Percentiles rank a stretch among this genome's conserved stretches.
phyloP scores from a whole-genome alignment of 441 rosid species.

The Pelargonium cotyledonis region DNA sequence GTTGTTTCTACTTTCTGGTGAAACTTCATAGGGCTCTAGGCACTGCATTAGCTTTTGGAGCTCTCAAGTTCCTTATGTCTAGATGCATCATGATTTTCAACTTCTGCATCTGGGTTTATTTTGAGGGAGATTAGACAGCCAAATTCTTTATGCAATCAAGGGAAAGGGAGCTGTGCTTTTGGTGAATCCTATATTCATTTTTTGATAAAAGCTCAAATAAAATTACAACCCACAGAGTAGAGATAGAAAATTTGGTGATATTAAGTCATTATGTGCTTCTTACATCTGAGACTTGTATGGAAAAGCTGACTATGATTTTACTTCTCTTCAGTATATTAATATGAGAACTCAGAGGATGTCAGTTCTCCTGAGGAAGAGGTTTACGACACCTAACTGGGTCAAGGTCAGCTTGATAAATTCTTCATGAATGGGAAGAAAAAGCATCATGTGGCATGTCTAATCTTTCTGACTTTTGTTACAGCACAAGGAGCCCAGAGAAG shows the following conservation, averaged over 20 bases:
- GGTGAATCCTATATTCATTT: not conserved
- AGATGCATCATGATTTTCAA: not conserved
- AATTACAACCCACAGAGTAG: not conserved
- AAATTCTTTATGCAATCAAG: no score
- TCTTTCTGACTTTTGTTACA: constrained; percentile 32
- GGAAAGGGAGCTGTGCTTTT: not conserved
- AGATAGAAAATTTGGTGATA: not conserved
- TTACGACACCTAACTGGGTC: constrained; percentile 92
- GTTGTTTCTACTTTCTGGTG: not conserved
- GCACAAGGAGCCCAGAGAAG: constrained; percentile 99
- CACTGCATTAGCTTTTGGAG: not conserved
- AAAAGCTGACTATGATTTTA: constrained; percentile 14
- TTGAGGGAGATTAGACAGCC: not conserved
- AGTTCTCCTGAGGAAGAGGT: constrained; percentile 79
- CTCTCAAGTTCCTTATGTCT: not conserved
- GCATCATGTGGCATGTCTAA: constrained; percentile 8
- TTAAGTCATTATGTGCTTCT: not conserved
- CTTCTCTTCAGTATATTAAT: constrained; percentile 56
- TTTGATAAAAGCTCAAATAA: not conserved
- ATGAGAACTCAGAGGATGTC: constrained; percentile 82
- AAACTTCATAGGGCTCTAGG: constrained; percentile 2
- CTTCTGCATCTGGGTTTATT: not conserved
- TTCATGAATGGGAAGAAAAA: constrained; percentile 6
- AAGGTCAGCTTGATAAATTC: constrained; percentile 51
- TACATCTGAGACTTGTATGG: constrained; percentile 16